phyloP scores from a whole-genome alignment of 768 basidiomycete species.

The Mrakia hoshinonis region DNA sequence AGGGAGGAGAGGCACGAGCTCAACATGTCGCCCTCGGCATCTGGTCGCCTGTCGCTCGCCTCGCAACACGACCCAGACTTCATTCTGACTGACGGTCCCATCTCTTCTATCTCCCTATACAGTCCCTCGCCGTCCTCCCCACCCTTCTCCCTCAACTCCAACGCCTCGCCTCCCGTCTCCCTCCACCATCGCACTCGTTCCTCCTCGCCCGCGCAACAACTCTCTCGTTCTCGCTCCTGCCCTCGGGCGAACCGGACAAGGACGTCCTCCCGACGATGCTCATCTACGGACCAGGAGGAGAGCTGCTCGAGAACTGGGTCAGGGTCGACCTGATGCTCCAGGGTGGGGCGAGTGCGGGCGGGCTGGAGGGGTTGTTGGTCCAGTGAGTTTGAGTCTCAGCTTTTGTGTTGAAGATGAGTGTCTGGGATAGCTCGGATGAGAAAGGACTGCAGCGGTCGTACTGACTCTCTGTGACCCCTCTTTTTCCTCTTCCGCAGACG shows the following conservation, averaged over 20 bases:
- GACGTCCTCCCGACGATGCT: constrained; percentile 28
- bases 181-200: constrained; percentile 24
- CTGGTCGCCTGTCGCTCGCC: not conserved
- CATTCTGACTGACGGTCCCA: not conserved
- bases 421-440: not conserved
- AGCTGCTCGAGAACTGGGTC: constrained; percentile 14
- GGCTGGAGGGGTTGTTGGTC: not conserved
- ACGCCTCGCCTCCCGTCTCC: constrained; percentile 11
- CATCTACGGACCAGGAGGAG: constrained; percentile 19
- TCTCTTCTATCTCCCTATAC: not conserved
- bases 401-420: not conserved
- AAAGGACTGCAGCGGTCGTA: not conserved
- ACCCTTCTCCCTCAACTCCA: constrained; percentile 21
- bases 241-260: constrained; percentile 17
- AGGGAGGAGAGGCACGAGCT: not conserved
- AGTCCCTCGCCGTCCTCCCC: constrained; percentile 15
- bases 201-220: constrained; percentile 19
- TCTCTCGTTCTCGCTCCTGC: constrained; percentile 15
- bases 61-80: not conserved
- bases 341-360: not conserved
- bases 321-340: constrained; percentile 20
- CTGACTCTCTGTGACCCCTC: not conserved
- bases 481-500: not conserved
- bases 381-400: not conserved
- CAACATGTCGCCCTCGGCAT: not conserved